Evolutionary conservation across 805 yeast species (phyloP).

Genomic region (Henningerozyma blattae): DNA sequence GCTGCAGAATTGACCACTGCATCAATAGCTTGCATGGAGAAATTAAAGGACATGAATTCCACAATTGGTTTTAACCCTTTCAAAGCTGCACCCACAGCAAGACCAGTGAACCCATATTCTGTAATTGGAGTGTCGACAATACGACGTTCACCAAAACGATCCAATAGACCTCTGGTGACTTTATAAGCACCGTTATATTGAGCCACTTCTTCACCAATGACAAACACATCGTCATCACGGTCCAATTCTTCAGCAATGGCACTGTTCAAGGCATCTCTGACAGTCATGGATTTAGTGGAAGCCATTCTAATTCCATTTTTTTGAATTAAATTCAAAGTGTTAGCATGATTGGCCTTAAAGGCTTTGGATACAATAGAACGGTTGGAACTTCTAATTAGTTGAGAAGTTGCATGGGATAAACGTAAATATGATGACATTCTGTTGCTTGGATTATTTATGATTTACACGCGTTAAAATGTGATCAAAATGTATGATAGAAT

Average conservation of each 20-base stretch:
- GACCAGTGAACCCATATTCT: conserved; percentile 97
- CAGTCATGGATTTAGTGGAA: conserved; percentile 60
- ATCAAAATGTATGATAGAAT: too few relatives aligned
- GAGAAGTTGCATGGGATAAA: too few relatives aligned
- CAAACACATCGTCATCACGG: conserved; percentile 84
- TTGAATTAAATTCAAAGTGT: too few relatives aligned
- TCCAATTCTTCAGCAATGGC: conserved; percentile 97
- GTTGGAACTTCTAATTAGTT: too few relatives aligned
- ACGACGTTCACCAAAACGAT: conserved; percentile 89
- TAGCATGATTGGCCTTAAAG: too few relatives aligned
- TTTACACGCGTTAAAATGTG: too few relatives aligned
- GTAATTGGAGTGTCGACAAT: conserved; percentile 96
- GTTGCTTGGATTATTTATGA: too few relatives aligned
- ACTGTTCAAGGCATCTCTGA: conserved; percentile 90
- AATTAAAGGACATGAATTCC: conserved; percentile 98
- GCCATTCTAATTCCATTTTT: conserved; percentile 13
- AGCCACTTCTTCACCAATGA: conserved; percentile 99
- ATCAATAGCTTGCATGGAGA: conserved; percentile 99
- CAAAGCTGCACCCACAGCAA: conserved; percentile 92
- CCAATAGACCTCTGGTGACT: conserved; percentile 89
- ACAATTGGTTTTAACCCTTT: conserved; percentile 93
- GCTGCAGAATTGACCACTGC: conserved; percentile 98
- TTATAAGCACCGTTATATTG: conserved; percentile 99
- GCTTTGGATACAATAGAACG: too few relatives aligned
- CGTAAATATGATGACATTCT: too few relatives aligned